Evolutionary conservation across 805 yeast genomes (phyloP).

Genomic region (Schizosaccharomyces octosporus): DNA sequence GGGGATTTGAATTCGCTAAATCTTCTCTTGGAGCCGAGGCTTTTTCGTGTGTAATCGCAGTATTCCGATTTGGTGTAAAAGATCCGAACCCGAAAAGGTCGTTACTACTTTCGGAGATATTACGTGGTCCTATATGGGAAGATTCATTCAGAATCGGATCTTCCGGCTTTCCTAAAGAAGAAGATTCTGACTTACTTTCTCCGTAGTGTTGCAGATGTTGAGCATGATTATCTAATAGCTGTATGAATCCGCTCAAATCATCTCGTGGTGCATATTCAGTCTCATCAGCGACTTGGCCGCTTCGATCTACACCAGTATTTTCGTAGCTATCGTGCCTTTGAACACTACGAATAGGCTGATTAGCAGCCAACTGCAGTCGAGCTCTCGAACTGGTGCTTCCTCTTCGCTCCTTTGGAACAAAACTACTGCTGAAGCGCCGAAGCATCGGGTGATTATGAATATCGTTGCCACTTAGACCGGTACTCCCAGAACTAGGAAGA

Average conservation of each 20-base stretch:
- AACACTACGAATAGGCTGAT: not conserved
- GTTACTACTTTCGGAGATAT: not conserved
- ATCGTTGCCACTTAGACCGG: conserved; percentile 14
- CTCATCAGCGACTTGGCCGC: not conserved
- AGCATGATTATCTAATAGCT: not conserved
- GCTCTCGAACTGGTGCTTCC: conserved; percentile 31
- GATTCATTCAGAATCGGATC: not conserved
- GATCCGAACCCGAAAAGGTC: not conserved
- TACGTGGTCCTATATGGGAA: not conserved
- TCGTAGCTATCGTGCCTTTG: not conserved
- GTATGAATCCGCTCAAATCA: not conserved
- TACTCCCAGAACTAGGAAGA: conserved; percentile 12
- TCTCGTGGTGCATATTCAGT: not conserved
- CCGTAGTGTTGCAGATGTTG: not conserved
- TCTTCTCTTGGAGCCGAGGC: not conserved
- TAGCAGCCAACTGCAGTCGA: conserved; percentile 17
- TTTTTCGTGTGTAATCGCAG: no score
- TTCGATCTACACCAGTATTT: not conserved
- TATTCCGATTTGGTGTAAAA: not conserved
- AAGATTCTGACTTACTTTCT: not conserved
- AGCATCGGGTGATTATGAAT: not conserved
- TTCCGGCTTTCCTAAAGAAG: not conserved
- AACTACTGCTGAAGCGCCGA: conserved; percentile 26
- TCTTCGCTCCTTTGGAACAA: conserved; percentile 13
- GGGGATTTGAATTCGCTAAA: not conserved